Base-by-base conservation (phyloP, 1,284 basidiomycete genomes). In the Apiotrichum veenhuisii region DNA sequence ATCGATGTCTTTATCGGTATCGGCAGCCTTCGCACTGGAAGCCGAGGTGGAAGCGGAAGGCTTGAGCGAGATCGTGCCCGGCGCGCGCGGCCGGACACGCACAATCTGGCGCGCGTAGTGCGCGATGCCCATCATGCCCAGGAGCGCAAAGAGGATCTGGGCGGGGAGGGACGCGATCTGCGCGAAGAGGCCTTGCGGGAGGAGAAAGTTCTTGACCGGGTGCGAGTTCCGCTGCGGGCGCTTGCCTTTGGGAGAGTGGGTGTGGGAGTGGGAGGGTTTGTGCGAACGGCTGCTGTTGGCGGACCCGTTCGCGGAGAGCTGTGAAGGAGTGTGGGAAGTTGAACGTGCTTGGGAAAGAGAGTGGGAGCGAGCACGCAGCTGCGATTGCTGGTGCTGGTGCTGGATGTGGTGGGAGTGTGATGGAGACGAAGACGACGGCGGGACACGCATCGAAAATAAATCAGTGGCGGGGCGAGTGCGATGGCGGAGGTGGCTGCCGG, bases 61-160 rank as follows among this genome's bases (percentile, higher is more conserved):
- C 27, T 23, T 42, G 25, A 58, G 27, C 1, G 20, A 30, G 38
- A 73, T 27, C 5, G 48, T 0, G 22, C 56, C 68, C 0, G 72
- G 64, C 2, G 50, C 52, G 1, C 44, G 26, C 0, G 73, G 69
- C 22, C 59, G 40, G 15, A 75, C 65, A 9, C 64, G 61, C 17
- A 77, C 68, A 53, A 77, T 71, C 52, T 74, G 70, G 25, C 72
- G 65, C 27, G 69, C 59, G 40, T 66, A 73, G n/a, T 63, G 57
- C 5, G 71, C 72, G 27, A 76, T 51, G 9, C 72, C 71, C 25
- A 74, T 26, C 40, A 69, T 58, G 25, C 71, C 71, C 5, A 66
- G 48, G 14, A 74, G 25, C 17, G 65, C 63, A 53, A 71, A 72
- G 20, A 66, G 48, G 37, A 68, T 22, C 42, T 67, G 63, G 0